These are phyloP conservation scores for Scleroderma citrinum DNA, from an alignment of 768 basidiomycete species.

Conservation along the genomic window DNA sequence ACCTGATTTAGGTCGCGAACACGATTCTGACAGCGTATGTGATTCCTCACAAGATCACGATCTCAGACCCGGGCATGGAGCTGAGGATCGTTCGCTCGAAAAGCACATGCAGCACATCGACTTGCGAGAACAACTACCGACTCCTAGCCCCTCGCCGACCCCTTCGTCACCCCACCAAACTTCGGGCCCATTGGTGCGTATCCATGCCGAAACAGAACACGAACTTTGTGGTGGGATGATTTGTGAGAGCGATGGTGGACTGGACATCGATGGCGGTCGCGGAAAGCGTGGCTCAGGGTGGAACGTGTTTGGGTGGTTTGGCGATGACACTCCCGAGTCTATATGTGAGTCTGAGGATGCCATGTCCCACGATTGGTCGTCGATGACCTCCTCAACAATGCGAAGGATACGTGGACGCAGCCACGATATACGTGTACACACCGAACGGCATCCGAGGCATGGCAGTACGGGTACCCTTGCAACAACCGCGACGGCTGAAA, in stretches of 20 bases:
- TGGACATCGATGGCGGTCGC: constrained; percentile 24
- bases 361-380: neutral
- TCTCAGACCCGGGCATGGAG: neutral
- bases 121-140: constrained; percentile 17
- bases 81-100: neutral
- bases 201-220: constrained; percentile 5
- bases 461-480: constrained; percentile 18
- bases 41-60: constrained; percentile 4
- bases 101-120: neutral
- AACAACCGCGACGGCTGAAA: constrained; percentile 14
- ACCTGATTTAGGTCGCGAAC: neutral
- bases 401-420: neutral
- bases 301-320: constrained; percentile 29
- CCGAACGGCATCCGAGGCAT: constrained; percentile 17
- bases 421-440: constrained; percentile 9
- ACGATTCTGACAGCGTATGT: neutral
- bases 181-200: neutral
- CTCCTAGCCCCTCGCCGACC: constrained; percentile 24
- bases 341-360: neutral
- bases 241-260: constrained; percentile 22
- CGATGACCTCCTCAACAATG: neutral
- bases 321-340: constrained; percentile 5
- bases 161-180: constrained; percentile 2
- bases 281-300: constrained; percentile 30
- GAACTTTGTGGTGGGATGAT: constrained; percentile 9